Evolutionary conservation across 345 rosid genomes (phyloP).

Genomic region (Jatropha curcas): DNA sequence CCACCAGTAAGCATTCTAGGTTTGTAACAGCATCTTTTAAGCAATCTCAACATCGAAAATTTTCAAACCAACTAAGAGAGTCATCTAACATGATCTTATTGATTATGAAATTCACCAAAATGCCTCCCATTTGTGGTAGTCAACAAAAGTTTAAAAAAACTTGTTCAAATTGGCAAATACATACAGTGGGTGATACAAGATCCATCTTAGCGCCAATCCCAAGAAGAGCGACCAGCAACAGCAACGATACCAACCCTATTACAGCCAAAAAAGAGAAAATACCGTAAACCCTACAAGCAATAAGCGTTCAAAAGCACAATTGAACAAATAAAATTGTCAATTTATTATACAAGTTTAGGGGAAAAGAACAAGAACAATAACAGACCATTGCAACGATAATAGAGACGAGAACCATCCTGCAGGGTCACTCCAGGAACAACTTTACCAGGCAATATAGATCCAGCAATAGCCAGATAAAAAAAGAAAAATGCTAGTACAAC

Average conservation of each 20-base stretch:
- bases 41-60: too few relatives aligned
- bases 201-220: slow-evolving; percentile 55
- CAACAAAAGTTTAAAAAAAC: not conserved
- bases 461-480: slow-evolving; percentile 64
- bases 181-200: slow-evolving; percentile 60
- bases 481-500: slow-evolving; percentile 51
- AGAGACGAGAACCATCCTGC: too few relatives aligned
- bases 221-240: slow-evolving; percentile 56
- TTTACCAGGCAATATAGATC: too few relatives aligned
- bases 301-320: not conserved
- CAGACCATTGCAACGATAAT: slow-evolving; percentile 77
- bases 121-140: not conserved
- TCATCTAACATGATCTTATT: not conserved
- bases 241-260: slow-evolving; percentile 57
- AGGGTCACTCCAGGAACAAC: too few relatives aligned
- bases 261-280: too few relatives aligned
- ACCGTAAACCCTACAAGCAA: not conserved
- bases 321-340: not conserved
- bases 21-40: not conserved
- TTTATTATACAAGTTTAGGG: too few relatives aligned
- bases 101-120: not conserved
- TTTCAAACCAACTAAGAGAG: too few relatives aligned
- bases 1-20: not conserved
- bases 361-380: too few relatives aligned
- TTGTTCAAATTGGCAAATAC: slow-evolving; percentile 5